Evolutionary conservation across 306 rosid species (phyloP).

Genomic region (Senna siamea): DNA sequence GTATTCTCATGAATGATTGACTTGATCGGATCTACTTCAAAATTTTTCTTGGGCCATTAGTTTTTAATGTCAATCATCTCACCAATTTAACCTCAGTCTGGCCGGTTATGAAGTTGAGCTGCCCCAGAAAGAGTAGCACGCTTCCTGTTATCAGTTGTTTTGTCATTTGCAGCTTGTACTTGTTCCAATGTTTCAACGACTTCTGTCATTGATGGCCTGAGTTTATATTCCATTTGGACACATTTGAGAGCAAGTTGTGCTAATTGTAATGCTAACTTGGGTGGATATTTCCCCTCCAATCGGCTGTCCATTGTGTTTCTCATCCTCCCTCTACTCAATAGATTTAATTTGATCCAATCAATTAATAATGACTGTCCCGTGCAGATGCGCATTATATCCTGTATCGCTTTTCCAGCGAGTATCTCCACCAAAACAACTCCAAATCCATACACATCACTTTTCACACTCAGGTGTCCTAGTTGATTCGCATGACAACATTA

Average conservation of each 20-base stretch:
- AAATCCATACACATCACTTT: slow-evolving; percentile 86
- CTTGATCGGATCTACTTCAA: neutral
- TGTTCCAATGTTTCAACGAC: slow-evolving; percentile 69
- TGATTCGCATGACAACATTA: slow-evolving; percentile 20
- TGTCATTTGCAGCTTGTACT: slow-evolving; percentile 66
- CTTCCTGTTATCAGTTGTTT: slow-evolving; percentile 52
- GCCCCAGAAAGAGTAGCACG: slow-evolving; percentile 36
- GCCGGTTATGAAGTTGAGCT: slow-evolving; percentile 47
- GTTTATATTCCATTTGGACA: slow-evolving; percentile 57
- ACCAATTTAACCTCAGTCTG: slow-evolving; percentile 37
- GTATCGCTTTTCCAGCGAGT: slow-evolving; percentile 63
- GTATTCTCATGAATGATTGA: neutral
- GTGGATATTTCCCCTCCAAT: slow-evolving; percentile 81
- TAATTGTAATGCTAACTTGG: slow-evolving; percentile 61
- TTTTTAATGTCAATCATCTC: neutral
- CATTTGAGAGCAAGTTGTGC: slow-evolving; percentile 77
- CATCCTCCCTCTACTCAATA: slow-evolving; percentile 61
- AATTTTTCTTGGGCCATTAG: neutral
- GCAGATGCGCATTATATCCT: slow-evolving; percentile 45
- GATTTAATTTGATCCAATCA: slow-evolving; percentile 74
- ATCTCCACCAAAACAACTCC: slow-evolving; percentile 86
- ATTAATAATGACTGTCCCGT: slow-evolving; percentile 43
- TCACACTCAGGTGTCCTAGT: slow-evolving; percentile 65
- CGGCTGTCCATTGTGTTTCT: slow-evolving; percentile 70
- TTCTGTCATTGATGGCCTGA: slow-evolving; percentile 81